Evolutionary conservation across 2,329 filamentous ascomycete genomes (phyloP), one percentile per base, ranked within the genome.

Genomic region (Botrytis paeoniae): DNA sequence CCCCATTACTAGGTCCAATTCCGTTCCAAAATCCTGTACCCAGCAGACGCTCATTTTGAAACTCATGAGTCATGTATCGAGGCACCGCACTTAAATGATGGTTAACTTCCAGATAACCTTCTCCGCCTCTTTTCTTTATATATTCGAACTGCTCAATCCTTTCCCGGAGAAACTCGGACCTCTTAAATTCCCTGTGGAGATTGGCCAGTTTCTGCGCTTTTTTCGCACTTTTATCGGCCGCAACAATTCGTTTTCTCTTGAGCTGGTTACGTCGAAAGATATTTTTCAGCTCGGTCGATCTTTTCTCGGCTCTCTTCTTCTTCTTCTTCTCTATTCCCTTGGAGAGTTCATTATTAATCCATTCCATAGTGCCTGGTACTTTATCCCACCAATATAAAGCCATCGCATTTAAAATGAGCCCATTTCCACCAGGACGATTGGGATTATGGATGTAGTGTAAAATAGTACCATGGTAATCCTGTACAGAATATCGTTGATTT

Each of bases 141-240:
- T 25, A 1, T 25, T 64, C 22, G 62, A 64, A 45, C 6, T 20
- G 10, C 10, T 16, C 18, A 43, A 29, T 10, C n/a, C 4, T 22
- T 7, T 9, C 10, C 10, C n/a, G n/a, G 29, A 43, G 4, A 3
- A 0, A 14, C 14, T 1, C 0, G n/a, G 61, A 43, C 16, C 8
- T n/a, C 61, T 43, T 39, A n/a, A 12, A 7, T n/a, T 4, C 25
- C 22, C 25, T 16, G 25, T 14, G 43, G 7, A 0, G 0, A 18
- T n/a, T 2, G 22, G 63, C 63, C 6, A 0, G 1, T 25, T 0
- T 8, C 45, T 14, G 22, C 22, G 63, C 29, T 29, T 20, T 18
- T 1, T 0, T 10, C 4, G 35, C 4, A 9, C 2, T 0, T 1
- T 0, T 16, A 4, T n/a, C 1, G 25, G 37, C 35, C 35, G 1